Base-by-base conservation (phyloP, 176 grass and related monocot genomes). In the Coix lacrymajobi region DNA sequence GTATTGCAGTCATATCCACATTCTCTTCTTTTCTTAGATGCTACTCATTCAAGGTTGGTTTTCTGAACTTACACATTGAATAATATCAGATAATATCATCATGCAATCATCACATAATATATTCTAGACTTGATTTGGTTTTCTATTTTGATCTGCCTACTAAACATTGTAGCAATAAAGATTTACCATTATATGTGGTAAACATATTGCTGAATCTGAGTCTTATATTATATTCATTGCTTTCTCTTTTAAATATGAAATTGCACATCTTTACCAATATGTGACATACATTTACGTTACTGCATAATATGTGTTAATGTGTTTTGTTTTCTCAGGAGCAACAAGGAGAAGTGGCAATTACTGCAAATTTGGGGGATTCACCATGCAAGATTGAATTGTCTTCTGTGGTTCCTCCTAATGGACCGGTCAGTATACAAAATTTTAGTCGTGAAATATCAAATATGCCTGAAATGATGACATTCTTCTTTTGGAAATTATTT, bases 361-460 rank as follows among this genome's bases (percentile, higher is more conserved):
- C 85, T 76, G 45, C 91, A 69, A 89, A 86, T 62, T 81, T 99
- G 80, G 80, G 89, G 43, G 91, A 99, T 92, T 90, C 93, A 67
- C 90, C 85, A 86, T 96, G 92, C 79, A 96, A 99, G 80, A 79
- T 99, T 76, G 93, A 99, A 72, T 66, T 99, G 32, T 76, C 82
- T 58, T 99, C 96, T 71, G 30, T 75, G 58, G 89, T 99, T 88
- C 96, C 96, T 82, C 90, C 83, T 61, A 80, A 66, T 76, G 91
- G 80, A 76, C 86, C 76, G 93, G 96, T 99, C 77, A 90, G 90
- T 83, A 61, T 46, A 58, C 51, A 64, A 7, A 57, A 19, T 32
- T 70, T 29, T n/a, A n/a, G n/a, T n/a, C n/a, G n/a, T n/a, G n/a
- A n/a, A n/a, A n/a, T n/a, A n/a, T n/a, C n/a, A n/a, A n/a, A n/a